phyloP scores from a whole-genome alignment of 2,329 filamentous ascomycete genomes.

The Leptographium flavum region DNA sequence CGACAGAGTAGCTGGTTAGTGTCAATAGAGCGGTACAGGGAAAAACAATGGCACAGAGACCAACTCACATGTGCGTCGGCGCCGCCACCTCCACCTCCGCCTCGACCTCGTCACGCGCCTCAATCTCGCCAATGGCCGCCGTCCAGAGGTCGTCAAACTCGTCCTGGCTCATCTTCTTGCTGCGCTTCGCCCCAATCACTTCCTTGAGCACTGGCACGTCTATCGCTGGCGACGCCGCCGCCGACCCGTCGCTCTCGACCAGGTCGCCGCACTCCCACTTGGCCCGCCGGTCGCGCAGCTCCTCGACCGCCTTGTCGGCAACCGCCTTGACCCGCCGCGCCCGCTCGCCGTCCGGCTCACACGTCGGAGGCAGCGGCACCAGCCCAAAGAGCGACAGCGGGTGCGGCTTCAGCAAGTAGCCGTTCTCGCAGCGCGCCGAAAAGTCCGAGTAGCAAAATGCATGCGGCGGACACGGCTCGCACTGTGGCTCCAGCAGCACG shows the following conservation, averaged over 20 bases:
- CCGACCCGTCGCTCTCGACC: slow-evolving; percentile 43
- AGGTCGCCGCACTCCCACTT: slow-evolving; percentile 81
- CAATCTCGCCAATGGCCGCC: slow-evolving; percentile 59
- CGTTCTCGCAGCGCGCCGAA: slow-evolving; percentile 65
- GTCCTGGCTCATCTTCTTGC: slow-evolving; percentile 67
- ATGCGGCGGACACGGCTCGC: slow-evolving; percentile 80
- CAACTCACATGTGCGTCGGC: slow-evolving; percentile 36
- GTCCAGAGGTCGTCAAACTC: slow-evolving; percentile 87
- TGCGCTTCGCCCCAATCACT: slow-evolving; percentile 59
- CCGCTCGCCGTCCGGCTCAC: slow-evolving; percentile 90
- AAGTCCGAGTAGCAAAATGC: slow-evolving; percentile 76
- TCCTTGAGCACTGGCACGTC: slow-evolving; percentile 64
- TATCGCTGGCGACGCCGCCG: slow-evolving; percentile 41
- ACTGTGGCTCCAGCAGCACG: slow-evolving; percentile 59
- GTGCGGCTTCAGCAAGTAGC: slow-evolving; percentile 75
- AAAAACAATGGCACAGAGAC: too few relatives aligned
- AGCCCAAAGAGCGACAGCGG: slow-evolving; percentile 70
- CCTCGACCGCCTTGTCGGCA: slow-evolving; percentile 75
- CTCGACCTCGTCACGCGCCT: slow-evolving; percentile 45
- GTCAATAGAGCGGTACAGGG: slow-evolving; percentile 17
- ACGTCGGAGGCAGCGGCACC: slow-evolving; percentile 75
- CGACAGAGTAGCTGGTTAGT: slow-evolving; percentile 79
- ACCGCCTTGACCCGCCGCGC: slow-evolving; percentile 75
- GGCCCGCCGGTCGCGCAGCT: slow-evolving; percentile 71
- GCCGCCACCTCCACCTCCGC: slow-evolving; percentile 32